Conservation (phyloP, 1,139 yeast genomes). For the Geotrichum cucujoidarum region DNA sequence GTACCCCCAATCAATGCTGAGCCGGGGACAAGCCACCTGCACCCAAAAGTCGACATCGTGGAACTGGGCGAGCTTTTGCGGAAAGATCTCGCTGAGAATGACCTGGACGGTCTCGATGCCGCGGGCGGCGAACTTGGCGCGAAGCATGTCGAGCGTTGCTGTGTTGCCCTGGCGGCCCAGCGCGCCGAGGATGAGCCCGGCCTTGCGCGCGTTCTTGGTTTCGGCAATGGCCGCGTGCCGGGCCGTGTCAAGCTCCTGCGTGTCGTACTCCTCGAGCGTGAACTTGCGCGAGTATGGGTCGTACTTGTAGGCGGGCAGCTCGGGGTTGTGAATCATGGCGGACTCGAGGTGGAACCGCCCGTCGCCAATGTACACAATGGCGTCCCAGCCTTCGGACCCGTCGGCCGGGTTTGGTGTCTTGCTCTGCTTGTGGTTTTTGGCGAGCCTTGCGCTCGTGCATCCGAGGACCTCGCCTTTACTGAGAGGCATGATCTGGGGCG, state of each 20-base stretch:
- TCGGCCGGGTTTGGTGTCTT: neutral
- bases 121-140: slow-evolving; percentile 45
- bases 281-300: slow-evolving; percentile 93
- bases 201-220: slow-evolving; percentile 55
- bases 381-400: slow-evolving; percentile 49
- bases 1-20: slow-evolving; percentile 98
- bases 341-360: slow-evolving; percentile 94
- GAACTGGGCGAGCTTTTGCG: slow-evolving; percentile 88
- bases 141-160: slow-evolving; percentile 62
- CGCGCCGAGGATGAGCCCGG: slow-evolving; percentile 91
- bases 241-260: slow-evolving; percentile 68
- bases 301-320: slow-evolving; percentile 83
- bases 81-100: slow-evolving; percentile 86
- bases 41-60: slow-evolving; percentile 92
- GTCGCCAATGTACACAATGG: slow-evolving; percentile 90
- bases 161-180: slow-evolving; percentile 94
- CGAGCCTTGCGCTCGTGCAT: slow-evolving; percentile 80
- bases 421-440: neutral
- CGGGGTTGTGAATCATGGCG: slow-evolving; percentile 96
- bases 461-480: slow-evolving; percentile 97
- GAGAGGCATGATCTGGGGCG: slow-evolving; percentile 90
- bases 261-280: slow-evolving; percentile 85
- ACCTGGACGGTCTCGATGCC: slow-evolving; percentile 76
- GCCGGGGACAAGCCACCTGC: slow-evolving; percentile 95
- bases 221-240: slow-evolving; percentile 68